phyloP scores from a whole-genome alignment of 768 basidiomycete genomes.

The Rhodotorula paludigena region DNA sequence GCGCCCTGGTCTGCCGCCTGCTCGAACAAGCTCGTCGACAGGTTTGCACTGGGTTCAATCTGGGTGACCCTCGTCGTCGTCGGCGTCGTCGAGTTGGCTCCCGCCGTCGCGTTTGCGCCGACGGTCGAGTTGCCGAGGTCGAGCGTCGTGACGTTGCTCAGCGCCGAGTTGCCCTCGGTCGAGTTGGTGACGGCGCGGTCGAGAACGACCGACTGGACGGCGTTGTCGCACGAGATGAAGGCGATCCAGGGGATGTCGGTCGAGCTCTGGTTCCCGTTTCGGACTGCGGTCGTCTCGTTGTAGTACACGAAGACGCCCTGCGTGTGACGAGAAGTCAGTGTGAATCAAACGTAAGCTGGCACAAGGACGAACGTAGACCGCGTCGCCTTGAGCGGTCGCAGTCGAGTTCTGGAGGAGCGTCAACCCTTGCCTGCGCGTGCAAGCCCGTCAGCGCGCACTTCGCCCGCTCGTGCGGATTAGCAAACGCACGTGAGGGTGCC shows the following conservation, averaged over 20 bases:
- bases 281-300: conserved; percentile 13
- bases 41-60: too few relatives aligned
- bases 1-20: not conserved
- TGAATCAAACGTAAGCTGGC: too few relatives aligned
- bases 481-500: conserved; percentile 18
- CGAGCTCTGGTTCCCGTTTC: not conserved
- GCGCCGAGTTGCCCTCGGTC: not conserved
- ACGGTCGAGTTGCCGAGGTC: not conserved
- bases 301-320: conserved; percentile 28
- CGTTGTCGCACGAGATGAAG: conserved; percentile 24
- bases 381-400: not conserved
- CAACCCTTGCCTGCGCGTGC: conserved; percentile 15
- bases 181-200: too few relatives aligned
- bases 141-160: too few relatives aligned
- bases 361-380: conserved; percentile 1
- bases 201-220: not conserved
- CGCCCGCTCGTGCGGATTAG: too few relatives aligned
- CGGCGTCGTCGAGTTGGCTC: too few relatives aligned
- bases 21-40: not conserved
- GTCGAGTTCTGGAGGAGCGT: conserved; percentile 27
- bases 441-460: not conserved
- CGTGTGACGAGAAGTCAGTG: not conserved
- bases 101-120: not conserved
- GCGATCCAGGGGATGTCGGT: conserved; percentile 22
- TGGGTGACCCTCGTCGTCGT: too few relatives aligned